Conservation (phyloP, 257 asterid species). For the Primulina eburnea region DNA sequence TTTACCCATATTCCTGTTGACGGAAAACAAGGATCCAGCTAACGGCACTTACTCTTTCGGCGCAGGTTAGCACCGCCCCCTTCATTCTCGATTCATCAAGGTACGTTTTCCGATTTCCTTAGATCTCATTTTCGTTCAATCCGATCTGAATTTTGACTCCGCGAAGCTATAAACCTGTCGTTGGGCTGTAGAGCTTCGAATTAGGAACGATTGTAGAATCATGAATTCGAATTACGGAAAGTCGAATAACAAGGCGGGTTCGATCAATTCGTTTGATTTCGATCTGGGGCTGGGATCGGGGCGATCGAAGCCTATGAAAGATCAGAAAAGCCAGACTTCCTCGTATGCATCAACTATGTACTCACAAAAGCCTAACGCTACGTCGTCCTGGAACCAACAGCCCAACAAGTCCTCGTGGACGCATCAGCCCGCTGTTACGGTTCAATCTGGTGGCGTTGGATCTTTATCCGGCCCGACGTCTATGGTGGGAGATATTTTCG, state of each 20-base stretch:
- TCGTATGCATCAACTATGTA: constrained; percentile 38
- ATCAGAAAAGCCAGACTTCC: constrained; percentile 51
- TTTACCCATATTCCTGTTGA: neutral
- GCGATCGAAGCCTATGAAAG: constrained; percentile 56
- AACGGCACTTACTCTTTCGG: neutral
- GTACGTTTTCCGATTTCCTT: constrained; percentile 1
- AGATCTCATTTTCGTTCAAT: constrained; percentile 29
- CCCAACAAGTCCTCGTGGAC: constrained; percentile 68
- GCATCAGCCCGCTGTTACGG: constrained; percentile 62
- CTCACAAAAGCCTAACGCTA: constrained; percentile 42
- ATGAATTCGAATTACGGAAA: constrained; percentile 84
- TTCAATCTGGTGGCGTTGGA: constrained; percentile 39
- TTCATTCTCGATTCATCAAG: constrained; percentile 3
- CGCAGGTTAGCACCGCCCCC: constrained; percentile 22
- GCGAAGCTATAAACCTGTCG: neutral
- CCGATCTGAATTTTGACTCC: constrained; percentile 24
- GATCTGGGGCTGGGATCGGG: constrained; percentile 75
- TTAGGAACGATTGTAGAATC: constrained; percentile 3
- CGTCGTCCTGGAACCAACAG: constrained; percentile 51
- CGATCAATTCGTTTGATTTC: constrained; percentile 66
- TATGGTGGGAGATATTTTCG: constrained; percentile 89
- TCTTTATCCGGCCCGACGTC: constrained; percentile 62
- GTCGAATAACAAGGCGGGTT: constrained; percentile 52
- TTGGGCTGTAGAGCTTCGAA: neutral
- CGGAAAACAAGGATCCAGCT: too few relatives aligned